phyloP scores from a whole-genome alignment of 1,284 basidiomycete genomes.

The Cutaneotrichosporon sp. region DNA sequence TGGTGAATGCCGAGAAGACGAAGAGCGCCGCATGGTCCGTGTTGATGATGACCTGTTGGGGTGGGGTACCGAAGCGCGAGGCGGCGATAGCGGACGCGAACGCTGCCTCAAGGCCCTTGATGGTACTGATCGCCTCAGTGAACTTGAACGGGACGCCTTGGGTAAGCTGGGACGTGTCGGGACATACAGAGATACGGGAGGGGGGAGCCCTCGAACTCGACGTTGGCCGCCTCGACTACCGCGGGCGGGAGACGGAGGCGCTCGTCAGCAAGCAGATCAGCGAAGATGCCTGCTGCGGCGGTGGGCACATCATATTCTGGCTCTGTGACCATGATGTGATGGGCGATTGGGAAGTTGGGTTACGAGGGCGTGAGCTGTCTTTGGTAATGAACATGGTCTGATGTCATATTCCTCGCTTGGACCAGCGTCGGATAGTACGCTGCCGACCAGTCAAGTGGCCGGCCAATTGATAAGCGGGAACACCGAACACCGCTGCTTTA shows the following conservation, averaged over 20 bases:
- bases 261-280: slow-evolving; percentile 12
- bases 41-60: not conserved
- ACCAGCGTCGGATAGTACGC: not conserved
- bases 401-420: not conserved
- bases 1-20: slow-evolving; percentile 4
- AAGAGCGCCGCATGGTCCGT: slow-evolving; percentile 21
- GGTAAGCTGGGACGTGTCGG: not conserved
- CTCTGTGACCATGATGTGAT: not conserved
- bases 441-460: not conserved
- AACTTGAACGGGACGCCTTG: slow-evolving; percentile 19
- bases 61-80: slow-evolving; percentile 10
- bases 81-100: slow-evolving; percentile 16
- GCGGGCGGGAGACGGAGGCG: slow-evolving; percentile 15
- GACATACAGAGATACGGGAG: not conserved
- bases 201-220: slow-evolving; percentile 11
- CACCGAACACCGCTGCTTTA: not conserved
- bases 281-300: slow-evolving; percentile 3
- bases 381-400: too few relatives aligned
- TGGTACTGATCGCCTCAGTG: slow-evolving; percentile 14
- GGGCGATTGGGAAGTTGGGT: too few relatives aligned
- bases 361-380: not conserved
- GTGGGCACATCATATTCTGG: slow-evolving; percentile 12
- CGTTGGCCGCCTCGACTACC: slow-evolving; percentile 9
- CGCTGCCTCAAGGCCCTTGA: slow-evolving; percentile 22
- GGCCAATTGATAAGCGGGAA: not conserved